A percentile compares a stretch with the other conserved stretches of the same genome.
These are phyloP conservation scores for Nakaseomyces glabratus DNA, from an alignment of 1,139 yeast species.

Conservation along the genomic window DNA sequence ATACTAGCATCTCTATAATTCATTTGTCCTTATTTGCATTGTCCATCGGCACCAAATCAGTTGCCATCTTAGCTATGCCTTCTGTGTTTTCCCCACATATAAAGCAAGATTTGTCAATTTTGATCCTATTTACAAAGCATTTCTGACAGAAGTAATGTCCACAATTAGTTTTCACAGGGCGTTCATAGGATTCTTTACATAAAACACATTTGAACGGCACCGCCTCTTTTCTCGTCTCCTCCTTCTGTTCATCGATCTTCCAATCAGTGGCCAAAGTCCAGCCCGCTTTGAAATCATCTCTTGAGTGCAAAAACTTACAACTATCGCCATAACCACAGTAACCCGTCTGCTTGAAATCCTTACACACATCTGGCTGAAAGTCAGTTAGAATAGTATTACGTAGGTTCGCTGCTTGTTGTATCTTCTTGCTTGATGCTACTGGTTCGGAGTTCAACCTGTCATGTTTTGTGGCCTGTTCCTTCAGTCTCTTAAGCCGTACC, in stretches of 20 bases:
- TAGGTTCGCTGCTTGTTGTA: constrained; percentile 42
- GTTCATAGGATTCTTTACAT: constrained; percentile 48
- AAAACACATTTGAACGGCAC: constrained; percentile 58
- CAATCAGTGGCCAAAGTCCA: constrained; percentile 67
- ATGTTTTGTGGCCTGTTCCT: not conserved
- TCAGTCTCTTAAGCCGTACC: not conserved
- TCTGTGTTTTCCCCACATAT: constrained; percentile 52
- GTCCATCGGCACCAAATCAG: constrained; percentile 15
- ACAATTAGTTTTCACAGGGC: constrained; percentile 57
- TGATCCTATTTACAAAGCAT: constrained; percentile 50
- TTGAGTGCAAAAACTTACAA: constrained; percentile 86
- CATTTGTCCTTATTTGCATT: too few species aligned
- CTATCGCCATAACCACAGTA: constrained; percentile 97
- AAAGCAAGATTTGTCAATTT: constrained; percentile 42
- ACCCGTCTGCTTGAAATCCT: constrained; percentile 85
- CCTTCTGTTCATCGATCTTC: constrained; percentile 36
- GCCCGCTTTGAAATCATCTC: constrained; percentile 77
- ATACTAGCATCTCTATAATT: too few species aligned
- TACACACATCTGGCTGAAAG: constrained; percentile 91
- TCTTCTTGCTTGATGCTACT: constrained; percentile 10
- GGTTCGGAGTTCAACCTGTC: constrained; percentile 6
- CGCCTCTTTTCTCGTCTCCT: constrained; percentile 10
- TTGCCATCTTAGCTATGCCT: constrained; percentile 36
- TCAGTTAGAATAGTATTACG: constrained; percentile 72
- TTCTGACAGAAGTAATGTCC: constrained; percentile 57